Base-by-base conservation (phyloP, 2,329 filamentous ascomycete species). In the Waltergamsia citrina region DNA sequence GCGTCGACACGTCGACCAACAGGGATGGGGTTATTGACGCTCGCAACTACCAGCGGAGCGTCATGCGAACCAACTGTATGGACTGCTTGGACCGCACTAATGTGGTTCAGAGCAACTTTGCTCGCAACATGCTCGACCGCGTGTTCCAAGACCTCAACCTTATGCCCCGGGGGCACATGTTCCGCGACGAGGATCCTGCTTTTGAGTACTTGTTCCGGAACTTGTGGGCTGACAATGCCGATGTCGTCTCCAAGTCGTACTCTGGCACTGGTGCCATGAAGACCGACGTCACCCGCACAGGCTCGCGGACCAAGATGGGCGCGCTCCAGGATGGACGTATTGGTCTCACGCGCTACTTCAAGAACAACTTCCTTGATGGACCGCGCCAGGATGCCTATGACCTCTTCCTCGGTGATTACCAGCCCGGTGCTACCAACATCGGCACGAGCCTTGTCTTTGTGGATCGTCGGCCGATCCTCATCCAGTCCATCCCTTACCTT, bases 1-100 rank as follows among this genome's bases (percentile, higher is more conserved):
- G 85, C 24, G 77, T 90, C 19, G 86, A 95, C 54, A 83, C 82
- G 65, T 85, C 87, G 3, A 83, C 77, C 28, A 74, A 76, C 45
- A 55, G 67, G 32, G 69, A 78, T 38, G 83, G 81, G 20, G 76
- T 74, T 14, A 69, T 95, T 10, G 90, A 96, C 47, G 75, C 86
- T 22, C 79, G 87, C 42, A 80, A 75, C 41, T 71, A 76, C 43
- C 92, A 98, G 66, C 85, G 78, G 2, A 87, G 85, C 40, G 88
- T 96, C 12, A 88, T 98, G 43, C 81, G 92, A 35, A 95, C 92
- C 25, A 98, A 98, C 57, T 98, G 92, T 63, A 98, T 98, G 92
- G 92, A 98, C 60, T 98, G 93, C 45, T 74, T 98, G 11, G 92
- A 98, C 59, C 83, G 92, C 34, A 98, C 92, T 34, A 98, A 98